These are phyloP conservation scores for Xylaria sp. DNA, from an alignment of 495 filamentous ascomycete species.

Conservation along the genomic window DNA sequence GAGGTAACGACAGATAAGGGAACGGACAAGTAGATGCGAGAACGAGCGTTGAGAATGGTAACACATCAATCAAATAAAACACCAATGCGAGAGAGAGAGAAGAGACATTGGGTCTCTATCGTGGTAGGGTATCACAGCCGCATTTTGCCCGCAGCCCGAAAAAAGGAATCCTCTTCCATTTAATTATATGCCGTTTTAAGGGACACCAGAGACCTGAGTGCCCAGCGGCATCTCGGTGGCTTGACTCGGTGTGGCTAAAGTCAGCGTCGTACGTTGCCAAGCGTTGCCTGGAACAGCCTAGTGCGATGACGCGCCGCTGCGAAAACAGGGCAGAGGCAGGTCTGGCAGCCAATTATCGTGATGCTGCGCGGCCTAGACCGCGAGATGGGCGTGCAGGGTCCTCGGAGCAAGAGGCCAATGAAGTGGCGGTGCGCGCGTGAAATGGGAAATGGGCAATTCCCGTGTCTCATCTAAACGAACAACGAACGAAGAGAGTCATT, in stretches of 20 bases:
- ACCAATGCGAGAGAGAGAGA: conserved; percentile 23
- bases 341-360: conserved; percentile 30
- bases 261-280: conserved; percentile 14
- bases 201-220: conserved; percentile 18
- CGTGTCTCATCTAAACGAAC: conserved; percentile 8
- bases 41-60: conserved; percentile 32
- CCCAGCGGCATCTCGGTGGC: conserved; percentile 31
- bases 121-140: conserved; percentile 13
- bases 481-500: too few species aligned
- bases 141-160: conserved; percentile 6
- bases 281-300: conserved; percentile 10
- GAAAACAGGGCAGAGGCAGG: conserved; percentile 11
- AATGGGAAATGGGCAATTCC: neutral
- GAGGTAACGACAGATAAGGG: neutral
- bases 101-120: neutral
- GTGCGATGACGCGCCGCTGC: neutral
- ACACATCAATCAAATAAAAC: conserved; percentile 20
- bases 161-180: conserved; percentile 5
- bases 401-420: conserved; percentile 10
- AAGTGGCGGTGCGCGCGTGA: conserved; percentile 5
- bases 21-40: conserved; percentile 5
- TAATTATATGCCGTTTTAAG: conserved; percentile 45
- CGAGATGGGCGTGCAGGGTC: conserved; percentile 29
- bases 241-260: conserved; percentile 46
- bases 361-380: conserved; percentile 28